Conservation (phyloP, 106 monocot genomes). For the Dioscorea zingiberensis region DNA sequence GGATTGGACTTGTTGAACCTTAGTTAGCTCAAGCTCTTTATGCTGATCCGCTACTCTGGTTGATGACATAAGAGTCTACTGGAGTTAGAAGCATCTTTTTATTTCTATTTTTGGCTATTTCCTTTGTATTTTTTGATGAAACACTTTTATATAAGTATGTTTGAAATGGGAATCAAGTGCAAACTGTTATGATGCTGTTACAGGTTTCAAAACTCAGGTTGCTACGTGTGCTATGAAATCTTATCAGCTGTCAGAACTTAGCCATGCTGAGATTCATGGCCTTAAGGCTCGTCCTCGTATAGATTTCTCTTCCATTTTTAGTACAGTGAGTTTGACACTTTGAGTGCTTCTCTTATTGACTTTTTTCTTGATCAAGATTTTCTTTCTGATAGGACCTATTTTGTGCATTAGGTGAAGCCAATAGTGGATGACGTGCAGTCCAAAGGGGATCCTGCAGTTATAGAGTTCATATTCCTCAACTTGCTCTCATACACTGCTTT, state of each 20-base stretch:
- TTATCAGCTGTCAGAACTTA: conserved; percentile 69
- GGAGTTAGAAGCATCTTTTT: too few species aligned
- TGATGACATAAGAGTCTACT: too few species aligned
- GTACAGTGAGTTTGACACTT: conserved; percentile 34
- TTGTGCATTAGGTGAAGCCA: conserved; percentile 63
- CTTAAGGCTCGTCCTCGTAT: conserved; percentile 92
- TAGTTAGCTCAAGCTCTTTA: not conserved
- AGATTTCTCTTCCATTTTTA: conserved; percentile 94
- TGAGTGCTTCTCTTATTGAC: too few species aligned
- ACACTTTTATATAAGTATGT: too few species aligned
- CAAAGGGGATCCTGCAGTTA: conserved; percentile 83
- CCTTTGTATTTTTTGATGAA: too few species aligned
- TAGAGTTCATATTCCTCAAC: conserved; percentile 53
- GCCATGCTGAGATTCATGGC: conserved; percentile 41
- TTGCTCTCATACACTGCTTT: not conserved
- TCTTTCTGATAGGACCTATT: not conserved
- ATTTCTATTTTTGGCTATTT: too few species aligned
- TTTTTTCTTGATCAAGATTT: too few species aligned
- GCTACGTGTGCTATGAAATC: conserved; percentile 73
- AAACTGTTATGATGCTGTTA: not conserved
- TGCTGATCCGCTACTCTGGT: not conserved
- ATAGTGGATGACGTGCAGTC: conserved; percentile 87
- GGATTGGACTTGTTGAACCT: too few species aligned
- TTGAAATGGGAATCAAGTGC: too few species aligned
- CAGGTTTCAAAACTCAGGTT: conserved; percentile 13